phyloP scores from a whole-genome alignment of 805 yeast species.

The Teunomyces cretensis region DNA sequence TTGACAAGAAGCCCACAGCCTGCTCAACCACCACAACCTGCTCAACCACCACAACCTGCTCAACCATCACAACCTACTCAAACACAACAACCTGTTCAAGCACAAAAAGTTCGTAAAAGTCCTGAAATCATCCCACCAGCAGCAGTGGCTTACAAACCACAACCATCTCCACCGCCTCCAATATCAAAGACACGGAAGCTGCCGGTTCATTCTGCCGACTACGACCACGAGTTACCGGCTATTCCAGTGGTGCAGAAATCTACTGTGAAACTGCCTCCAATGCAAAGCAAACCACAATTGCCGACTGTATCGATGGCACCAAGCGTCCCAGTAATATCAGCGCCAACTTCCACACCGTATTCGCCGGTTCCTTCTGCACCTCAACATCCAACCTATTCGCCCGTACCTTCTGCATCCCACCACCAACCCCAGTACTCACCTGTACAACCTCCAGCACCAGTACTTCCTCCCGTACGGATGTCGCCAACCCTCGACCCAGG shows the following conservation, averaged over 20 bases:
- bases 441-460: conserved; percentile 1
- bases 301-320: too few species aligned
- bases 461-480: neutral
- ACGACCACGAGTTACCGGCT: neutral
- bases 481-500: conserved; percentile 2
- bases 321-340: neutral
- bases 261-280: too few species aligned
- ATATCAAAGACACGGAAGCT: neutral
- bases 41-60: too few species aligned
- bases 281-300: neutral
- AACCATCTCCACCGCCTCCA: neutral
- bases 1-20: too few species aligned
- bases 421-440: neutral
- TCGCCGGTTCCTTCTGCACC: neutral
- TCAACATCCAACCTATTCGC: neutral
- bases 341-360: neutral
- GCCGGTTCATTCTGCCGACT: neutral
- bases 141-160: neutral
- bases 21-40: too few species aligned
- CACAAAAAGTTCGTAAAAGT: too few species aligned
- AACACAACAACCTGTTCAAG: too few species aligned
- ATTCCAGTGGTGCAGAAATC: neutral
- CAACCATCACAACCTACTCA: too few species aligned
- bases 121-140: too few species aligned
- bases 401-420: neutral